These are phyloP conservation scores for Fraxinus velutina DNA, from an alignment of 305 asterid genomes.

Conservation along the genomic window DNA sequence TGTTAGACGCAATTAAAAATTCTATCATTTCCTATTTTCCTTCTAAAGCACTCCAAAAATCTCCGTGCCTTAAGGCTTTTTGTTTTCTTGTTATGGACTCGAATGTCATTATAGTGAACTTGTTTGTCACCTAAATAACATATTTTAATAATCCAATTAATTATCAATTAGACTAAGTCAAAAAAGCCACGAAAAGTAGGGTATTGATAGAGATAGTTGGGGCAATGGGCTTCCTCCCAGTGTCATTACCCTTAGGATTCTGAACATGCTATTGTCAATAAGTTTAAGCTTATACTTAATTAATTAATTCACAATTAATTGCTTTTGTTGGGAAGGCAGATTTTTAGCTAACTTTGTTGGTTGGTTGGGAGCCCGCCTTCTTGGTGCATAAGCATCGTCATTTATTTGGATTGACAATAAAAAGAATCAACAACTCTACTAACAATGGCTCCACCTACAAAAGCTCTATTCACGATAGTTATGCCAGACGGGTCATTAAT, in stretches of 20 bases:
- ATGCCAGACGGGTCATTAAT: too few species aligned
- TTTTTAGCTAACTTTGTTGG: neutral
- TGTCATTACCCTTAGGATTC: neutral
- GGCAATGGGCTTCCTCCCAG: neutral
- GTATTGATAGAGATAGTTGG: neutral
- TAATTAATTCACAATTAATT: neutral
- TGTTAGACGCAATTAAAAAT: neutral
- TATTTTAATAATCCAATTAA: neutral
- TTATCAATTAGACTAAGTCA: neutral
- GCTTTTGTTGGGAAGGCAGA: neutral
- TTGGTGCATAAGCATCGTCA: neutral
- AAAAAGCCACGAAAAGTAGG: neutral
- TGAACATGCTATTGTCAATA: neutral
- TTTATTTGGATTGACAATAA: neutral
- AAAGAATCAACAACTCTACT: too few species aligned
- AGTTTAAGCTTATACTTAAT: neutral
- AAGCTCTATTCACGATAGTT: neutral
- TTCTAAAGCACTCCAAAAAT: constrained; percentile 30
- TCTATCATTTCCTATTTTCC: neutral
- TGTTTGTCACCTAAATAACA: constrained; percentile 22
- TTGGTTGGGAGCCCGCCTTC: neutral
- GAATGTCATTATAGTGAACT: neutral
- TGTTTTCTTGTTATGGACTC: constrained; percentile 3
- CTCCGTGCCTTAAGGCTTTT: constrained; percentile 35
- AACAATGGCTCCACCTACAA: too few species aligned